Evolutionary conservation across 805 yeast genomes (phyloP).

Genomic region (Barnettozyma pratensis): DNA sequence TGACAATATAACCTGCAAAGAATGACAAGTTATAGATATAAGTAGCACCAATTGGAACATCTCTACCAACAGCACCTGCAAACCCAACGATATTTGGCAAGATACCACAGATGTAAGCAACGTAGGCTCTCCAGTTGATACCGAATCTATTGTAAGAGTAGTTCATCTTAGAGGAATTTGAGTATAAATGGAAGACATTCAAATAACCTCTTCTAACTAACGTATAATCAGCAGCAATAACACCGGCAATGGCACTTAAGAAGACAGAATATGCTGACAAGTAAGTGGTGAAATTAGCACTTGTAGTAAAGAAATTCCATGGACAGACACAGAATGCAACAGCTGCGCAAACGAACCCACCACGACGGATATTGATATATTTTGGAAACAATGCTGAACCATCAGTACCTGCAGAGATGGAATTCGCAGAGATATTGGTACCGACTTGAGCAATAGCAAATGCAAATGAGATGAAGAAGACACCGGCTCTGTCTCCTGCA

Average conservation of each 20-base stretch:
- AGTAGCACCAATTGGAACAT: slow-evolving; percentile 76
- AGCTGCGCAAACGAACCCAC: slow-evolving; percentile 70
- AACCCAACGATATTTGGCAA: slow-evolving; percentile 83
- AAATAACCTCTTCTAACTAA: slow-evolving; percentile 71
- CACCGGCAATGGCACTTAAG: slow-evolving; percentile 79
- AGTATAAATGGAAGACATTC: slow-evolving; percentile 58
- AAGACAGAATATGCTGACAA: slow-evolving; percentile 78
- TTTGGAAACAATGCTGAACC: slow-evolving; percentile 60
- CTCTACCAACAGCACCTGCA: slow-evolving; percentile 71
- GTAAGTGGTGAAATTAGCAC: slow-evolving; percentile 73
- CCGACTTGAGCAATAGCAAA: slow-evolving; percentile 74
- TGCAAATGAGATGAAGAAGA: slow-evolving; percentile 61
- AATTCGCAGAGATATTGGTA: slow-evolving; percentile 67
- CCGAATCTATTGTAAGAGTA: slow-evolving; percentile 65
- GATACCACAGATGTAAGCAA: slow-evolving; percentile 76
- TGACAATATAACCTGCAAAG: slow-evolving; percentile 65
- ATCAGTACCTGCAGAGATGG: slow-evolving; percentile 65
- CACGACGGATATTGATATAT: slow-evolving; percentile 67
- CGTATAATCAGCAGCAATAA: slow-evolving; percentile 60
- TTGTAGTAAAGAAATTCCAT: slow-evolving; percentile 69
- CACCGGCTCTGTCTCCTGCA: slow-evolving; percentile 66
- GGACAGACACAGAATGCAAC: slow-evolving; percentile 72
- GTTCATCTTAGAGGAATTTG: slow-evolving; percentile 32
- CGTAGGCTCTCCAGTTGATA: slow-evolving; percentile 78
- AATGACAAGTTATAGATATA: slow-evolving; percentile 68